Evolutionary conservation across 257 asterid species (phyloP).

Genomic region (Capsicum baccatum): DNA sequence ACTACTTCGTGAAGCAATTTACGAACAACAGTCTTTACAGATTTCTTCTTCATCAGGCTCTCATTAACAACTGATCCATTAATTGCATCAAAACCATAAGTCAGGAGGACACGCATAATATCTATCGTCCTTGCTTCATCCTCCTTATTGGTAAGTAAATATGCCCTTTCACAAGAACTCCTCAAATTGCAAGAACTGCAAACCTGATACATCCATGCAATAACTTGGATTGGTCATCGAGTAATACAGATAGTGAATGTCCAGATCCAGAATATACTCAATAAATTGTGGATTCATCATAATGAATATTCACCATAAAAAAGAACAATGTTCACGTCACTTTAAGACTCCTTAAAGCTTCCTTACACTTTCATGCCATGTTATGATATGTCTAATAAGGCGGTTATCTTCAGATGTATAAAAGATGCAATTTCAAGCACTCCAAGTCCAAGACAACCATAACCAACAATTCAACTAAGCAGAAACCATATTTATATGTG

Average conservation of each 20-base stretch:
- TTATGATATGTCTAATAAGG: background rate
- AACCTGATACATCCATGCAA: conserved; percentile 55
- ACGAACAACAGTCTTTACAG: conserved; percentile 76
- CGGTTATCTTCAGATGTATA: background rate
- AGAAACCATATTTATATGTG: conserved; percentile 19
- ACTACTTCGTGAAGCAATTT: conserved; percentile 86
- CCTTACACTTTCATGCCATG: conserved; percentile 22
- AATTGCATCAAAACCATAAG: conserved; percentile 79
- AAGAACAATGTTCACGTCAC: conserved; percentile 12
- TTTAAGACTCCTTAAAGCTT: conserved; percentile 13
- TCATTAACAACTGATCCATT: conserved; percentile 69
- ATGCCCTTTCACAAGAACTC: conserved; percentile 90
- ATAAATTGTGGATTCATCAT: conserved; percentile 3
- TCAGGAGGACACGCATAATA: conserved; percentile 82
- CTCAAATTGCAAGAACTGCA: conserved; percentile 96
- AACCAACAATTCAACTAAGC: background rate
- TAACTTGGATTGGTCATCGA: conserved; percentile 4
- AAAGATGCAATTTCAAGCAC: background rate
- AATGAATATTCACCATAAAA: background rate
- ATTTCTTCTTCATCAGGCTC: conserved; percentile 68
- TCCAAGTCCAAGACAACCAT: conserved; percentile 22
- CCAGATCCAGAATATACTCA: background rate
- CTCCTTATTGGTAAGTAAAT: conserved; percentile 87
- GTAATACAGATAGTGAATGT: background rate
- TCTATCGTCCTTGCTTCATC: conserved; percentile 92